Evolutionary conservation across 805 yeast genomes (phyloP).

Genomic region (Cephaloascus fragrans): DNA sequence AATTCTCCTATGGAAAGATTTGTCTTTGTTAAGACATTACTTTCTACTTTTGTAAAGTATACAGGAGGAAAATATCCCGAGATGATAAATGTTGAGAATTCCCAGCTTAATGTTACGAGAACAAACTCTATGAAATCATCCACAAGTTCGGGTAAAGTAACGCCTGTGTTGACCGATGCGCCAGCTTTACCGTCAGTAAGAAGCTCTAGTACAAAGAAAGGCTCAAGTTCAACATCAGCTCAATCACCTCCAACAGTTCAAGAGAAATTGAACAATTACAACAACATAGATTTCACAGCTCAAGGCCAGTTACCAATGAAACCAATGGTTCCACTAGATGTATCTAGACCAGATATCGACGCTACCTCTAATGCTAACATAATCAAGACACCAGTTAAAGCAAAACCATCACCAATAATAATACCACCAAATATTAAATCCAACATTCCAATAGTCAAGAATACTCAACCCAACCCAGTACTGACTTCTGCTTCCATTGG

Average conservation of each 20-base stretch:
- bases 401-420: neutral
- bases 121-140: neutral
- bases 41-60: slow-evolving; percentile 44
- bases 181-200: slow-evolving; percentile 2
- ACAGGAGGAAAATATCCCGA: slow-evolving; percentile 47
- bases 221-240: neutral
- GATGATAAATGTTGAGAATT: slow-evolving; percentile 40
- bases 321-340: slow-evolving; percentile 28
- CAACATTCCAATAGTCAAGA: neutral
- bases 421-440: neutral
- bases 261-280: slow-evolving; percentile 9
- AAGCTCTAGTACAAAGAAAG: neutral
- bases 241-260: neutral
- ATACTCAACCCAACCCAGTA: neutral
- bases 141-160: neutral
- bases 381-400: neutral
- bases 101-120: slow-evolving; percentile 3
- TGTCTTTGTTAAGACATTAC: slow-evolving; percentile 45
- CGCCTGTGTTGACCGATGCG: neutral
- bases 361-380: neutral
- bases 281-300: slow-evolving; percentile 28
- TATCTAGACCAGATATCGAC: slow-evolving; percentile 11
- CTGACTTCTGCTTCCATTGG: no score
- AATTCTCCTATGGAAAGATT: slow-evolving; percentile 45
- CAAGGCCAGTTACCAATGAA: slow-evolving; percentile 31